Evolutionary conservation across 768 basidiomycete genomes (phyloP).

Genomic region (Coprinopsis sp.): DNA sequence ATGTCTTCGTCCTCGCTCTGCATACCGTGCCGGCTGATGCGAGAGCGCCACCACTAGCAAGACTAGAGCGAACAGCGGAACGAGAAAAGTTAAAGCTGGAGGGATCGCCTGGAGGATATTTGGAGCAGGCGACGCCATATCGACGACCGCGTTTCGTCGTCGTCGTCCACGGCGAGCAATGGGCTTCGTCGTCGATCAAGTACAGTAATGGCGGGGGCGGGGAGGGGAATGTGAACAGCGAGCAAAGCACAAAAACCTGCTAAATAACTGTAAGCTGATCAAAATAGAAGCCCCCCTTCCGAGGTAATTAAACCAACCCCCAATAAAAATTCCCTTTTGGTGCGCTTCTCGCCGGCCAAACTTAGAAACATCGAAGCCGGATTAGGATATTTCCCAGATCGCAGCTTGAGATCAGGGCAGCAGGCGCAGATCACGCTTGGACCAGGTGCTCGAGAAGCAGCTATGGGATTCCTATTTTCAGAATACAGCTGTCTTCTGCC

Average conservation of each 20-base stretch:
- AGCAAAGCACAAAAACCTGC: neutral
- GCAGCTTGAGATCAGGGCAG: no score
- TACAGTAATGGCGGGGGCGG: neutral
- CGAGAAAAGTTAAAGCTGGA: slow-evolving; percentile 7
- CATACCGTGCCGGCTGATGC: slow-evolving; percentile 3
- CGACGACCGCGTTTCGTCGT: neutral
- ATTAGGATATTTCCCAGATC: no score
- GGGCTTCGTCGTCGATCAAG: no score
- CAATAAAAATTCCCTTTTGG: no score
- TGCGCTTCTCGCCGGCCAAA: no score
- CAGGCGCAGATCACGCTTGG: no score
- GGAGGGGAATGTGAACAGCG: neutral
- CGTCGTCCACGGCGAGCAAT: slow-evolving; percentile 6
- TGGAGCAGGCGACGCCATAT: slow-evolving; percentile 5
- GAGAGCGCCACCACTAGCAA: slow-evolving; percentile 5
- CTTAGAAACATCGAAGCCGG: no score
- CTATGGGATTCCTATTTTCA: no score
- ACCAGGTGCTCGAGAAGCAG: no score
- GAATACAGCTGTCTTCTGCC: no score
- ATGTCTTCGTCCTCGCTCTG: neutral
- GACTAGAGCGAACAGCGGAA: slow-evolving; percentile 9
- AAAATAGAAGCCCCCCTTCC: neutral
- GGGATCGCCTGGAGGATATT: slow-evolving; percentile 7
- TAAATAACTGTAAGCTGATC: slow-evolving; percentile 5
- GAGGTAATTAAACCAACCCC: no score